A percentile compares a stretch with the other conserved stretches of the same genome.
phyloP scores from a whole-genome alignment of 108 stramenopile species.

The Skeletonema menzelii region DNA sequence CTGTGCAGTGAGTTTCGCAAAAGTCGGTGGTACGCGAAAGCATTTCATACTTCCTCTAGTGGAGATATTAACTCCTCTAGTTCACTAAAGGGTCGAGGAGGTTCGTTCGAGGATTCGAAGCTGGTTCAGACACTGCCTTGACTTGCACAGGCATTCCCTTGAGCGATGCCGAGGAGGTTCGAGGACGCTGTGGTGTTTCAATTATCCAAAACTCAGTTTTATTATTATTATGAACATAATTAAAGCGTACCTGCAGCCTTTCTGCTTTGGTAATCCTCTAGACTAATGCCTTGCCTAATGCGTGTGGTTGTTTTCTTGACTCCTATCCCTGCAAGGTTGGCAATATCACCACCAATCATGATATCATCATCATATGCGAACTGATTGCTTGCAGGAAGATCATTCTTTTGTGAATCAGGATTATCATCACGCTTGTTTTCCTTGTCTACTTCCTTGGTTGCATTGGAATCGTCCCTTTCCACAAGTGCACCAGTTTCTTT shows the following conservation, averaged over 20 bases:
- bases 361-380: slow-evolving; percentile 80
- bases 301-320: slow-evolving; percentile 47
- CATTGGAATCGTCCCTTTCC: slow-evolving; percentile 41
- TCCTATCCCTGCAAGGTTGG: slow-evolving; percentile 48
- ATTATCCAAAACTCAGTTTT: neutral
- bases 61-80: too few species aligned
- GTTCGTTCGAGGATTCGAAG: too few species aligned
- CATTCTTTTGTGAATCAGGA: slow-evolving; percentile 37
- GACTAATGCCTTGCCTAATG: slow-evolving; percentile 71
- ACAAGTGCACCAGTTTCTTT: slow-evolving; percentile 34
- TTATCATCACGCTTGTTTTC: slow-evolving; percentile 38
- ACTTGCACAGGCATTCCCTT: too few species aligned
- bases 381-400: slow-evolving; percentile 50
- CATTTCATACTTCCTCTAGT: too few species aligned
- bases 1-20: too few species aligned
- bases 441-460: slow-evolving; percentile 35
- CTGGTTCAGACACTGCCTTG: too few species aligned
- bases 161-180: too few species aligned
- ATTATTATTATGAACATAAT: neutral
- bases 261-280: slow-evolving; percentile 70
- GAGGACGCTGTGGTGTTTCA: too few species aligned
- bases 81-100: too few species aligned
- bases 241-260: slow-evolving; percentile 72
- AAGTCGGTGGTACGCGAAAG: too few species aligned
- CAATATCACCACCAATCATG: slow-evolving; percentile 57